Conservation (phyloP, 805 yeast species). For the Kodamaea jinghongensis region DNA sequence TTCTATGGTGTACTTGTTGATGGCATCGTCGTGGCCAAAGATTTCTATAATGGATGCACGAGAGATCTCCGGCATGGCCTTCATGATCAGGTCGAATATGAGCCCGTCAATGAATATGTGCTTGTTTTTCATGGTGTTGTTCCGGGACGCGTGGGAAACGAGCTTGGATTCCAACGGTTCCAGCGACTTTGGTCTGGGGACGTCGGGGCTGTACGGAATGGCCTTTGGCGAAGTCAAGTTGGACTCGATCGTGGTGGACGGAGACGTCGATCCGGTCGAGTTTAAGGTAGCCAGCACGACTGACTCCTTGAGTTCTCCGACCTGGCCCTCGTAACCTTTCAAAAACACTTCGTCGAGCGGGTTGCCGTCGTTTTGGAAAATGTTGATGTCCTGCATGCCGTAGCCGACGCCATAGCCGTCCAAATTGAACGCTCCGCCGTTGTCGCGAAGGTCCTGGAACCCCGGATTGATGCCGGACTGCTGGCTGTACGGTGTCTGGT, state of each 20-base stretch:
- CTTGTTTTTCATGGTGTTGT: constrained; percentile 25
- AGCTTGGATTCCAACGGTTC: constrained; percentile 16
- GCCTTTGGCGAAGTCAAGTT: constrained; percentile 7
- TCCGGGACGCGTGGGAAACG: constrained; percentile 18
- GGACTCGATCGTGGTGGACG: constrained; percentile 8
- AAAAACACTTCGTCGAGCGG: constrained; percentile 38
- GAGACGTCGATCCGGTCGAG: constrained; percentile 5
- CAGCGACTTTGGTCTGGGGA: constrained; percentile 1
- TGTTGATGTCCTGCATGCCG: constrained; percentile 37
- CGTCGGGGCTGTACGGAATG: constrained; percentile 8
- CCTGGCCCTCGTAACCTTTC: constrained; percentile 12
- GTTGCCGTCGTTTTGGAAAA: constrained; percentile 35
- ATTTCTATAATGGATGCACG: constrained; percentile 25
- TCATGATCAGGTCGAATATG: constrained; percentile 33
- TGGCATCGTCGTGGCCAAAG: constrained; percentile 21
- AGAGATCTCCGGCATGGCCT: constrained; percentile 27
- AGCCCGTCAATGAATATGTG: constrained; percentile 40
- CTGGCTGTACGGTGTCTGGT: too few species aligned
- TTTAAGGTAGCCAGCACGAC: background rate
- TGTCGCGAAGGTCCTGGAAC: too few species aligned
- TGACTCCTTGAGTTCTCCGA: background rate
- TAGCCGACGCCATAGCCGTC: constrained; percentile 4
- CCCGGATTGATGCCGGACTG: too few species aligned
- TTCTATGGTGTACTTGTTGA: constrained; percentile 23
- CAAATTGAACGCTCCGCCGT: background rate